Base-by-base conservation (phyloP, 768 basidiomycete species). In the Pholiota molesta region DNA sequence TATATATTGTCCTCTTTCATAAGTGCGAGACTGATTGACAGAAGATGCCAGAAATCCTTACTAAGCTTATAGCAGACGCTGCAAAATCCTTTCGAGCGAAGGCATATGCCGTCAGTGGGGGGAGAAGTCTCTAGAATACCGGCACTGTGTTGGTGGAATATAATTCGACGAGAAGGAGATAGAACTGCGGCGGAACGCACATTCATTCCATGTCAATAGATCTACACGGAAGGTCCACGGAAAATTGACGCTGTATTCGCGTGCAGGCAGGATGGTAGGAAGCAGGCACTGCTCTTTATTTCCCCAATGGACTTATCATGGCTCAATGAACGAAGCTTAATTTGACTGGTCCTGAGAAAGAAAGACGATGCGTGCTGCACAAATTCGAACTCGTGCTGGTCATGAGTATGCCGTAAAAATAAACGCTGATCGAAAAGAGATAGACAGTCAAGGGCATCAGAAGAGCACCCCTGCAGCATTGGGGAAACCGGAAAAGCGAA, bases 401-500 rank as follows among this genome's bases (percentile, higher is more conserved):
- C 47, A 49, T 49, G 47, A 49, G 47, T 49, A 26, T 49, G 45
- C 13, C 47, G 23, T 49, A 49, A 49, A 49, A 49, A 49, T 49
- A 49, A 49, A 49, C 47, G 11, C 21, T 49, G 21, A 3, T 4
- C 21, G 7, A 49, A 49, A 47, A 21, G 47, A 26, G 47, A 13
- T 2, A 21, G 21, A 21, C 19, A 21, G 47, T 28, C 6, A 49
- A 49, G 14, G 23, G 19, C 23, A 49, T 49, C 47, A 49, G 10
- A 44, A 44, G 42, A 49, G 47, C 23, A 49, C 1, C 21, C 47
- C 47, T 49, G 23, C 21, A 31, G 19, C 19, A 9, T n/a, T 26
- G 47, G 47, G 47, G 23, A 14, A 14, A 49, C 23, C 11, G 47
- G 47, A 49, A 49, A 19, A 49, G 23, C 6, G 10, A 49, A 26